Evolutionary conservation across 75 land plant genomes (phyloP).

Genomic region (Cryptomeria japonica): DNA sequence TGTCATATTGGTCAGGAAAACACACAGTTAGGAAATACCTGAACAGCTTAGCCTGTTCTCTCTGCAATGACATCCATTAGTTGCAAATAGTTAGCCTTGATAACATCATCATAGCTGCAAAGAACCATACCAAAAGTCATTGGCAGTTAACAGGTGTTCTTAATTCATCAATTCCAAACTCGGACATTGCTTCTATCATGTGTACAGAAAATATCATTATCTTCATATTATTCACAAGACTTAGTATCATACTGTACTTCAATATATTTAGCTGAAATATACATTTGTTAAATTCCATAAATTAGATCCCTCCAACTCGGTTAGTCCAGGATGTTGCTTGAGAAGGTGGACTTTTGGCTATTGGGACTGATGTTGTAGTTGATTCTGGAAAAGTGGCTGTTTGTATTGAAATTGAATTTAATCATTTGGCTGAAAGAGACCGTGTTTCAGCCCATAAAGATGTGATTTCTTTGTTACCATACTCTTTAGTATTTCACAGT

Average conservation of each 20-base stretch:
- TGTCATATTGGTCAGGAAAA: background rate
- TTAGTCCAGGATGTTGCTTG: background rate
- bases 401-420: background rate
- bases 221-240: background rate
- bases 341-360: background rate
- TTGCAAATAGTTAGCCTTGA: no score
- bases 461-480: background rate
- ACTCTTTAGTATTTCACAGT: background rate
- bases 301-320: background rate
- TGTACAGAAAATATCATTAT: background rate
- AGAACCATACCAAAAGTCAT: background rate
- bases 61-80: background rate
- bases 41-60: background rate
- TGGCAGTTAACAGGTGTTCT: background rate
- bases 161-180: background rate
- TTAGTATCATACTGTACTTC: background rate
- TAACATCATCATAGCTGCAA: background rate
- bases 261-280: background rate
- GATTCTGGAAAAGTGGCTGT: background rate
- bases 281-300: background rate
- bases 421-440: background rate
- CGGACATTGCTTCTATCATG: background rate
- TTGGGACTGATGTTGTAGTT: background rate
- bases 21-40: background rate
- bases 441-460: background rate